Percentiles rank a stretch among this genome's conserved stretches.
Conservation (phyloP, 306 rosid species). For the barrel medic (Medicago truncatula) region DNA sequence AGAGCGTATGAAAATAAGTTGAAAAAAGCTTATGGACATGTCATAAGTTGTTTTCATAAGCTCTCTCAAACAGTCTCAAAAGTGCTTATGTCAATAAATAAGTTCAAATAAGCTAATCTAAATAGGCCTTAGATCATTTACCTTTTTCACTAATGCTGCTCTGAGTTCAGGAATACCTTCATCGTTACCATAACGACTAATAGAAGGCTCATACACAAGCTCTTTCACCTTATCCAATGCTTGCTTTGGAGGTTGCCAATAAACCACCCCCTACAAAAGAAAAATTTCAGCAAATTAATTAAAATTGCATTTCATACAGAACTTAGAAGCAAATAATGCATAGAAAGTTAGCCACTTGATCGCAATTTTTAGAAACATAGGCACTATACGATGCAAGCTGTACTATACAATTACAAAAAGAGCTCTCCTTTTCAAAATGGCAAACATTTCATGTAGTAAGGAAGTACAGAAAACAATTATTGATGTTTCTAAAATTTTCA, state of each 20-base stretch:
- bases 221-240: conserved; percentile 85
- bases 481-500: conserved; percentile 24
- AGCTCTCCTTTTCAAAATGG: not conserved
- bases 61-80: no score
- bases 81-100: no score
- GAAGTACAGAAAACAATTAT: conserved; percentile 9
- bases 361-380: not conserved
- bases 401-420: not conserved
- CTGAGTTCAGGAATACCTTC: conserved; percentile 94
- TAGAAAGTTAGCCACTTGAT: not conserved
- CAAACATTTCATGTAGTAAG: conserved; percentile 14
- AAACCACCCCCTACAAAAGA: conserved; percentile 80
- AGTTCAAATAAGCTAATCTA: no score
- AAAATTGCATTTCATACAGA: conserved; percentile 13
- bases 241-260: conserved; percentile 93
- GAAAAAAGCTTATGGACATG: no score
- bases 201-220: conserved; percentile 79
- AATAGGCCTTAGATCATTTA: conserved; percentile 30
- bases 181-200: conserved; percentile 89
- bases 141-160: conserved; percentile 74
- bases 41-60: no score
- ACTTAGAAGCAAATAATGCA: conserved; percentile 16
- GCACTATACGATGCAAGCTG: not conserved
- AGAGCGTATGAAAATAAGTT: no score
- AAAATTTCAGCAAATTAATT: conserved; percentile 34